A percentile compares a stretch with the other conserved stretches of the same genome.
Evolutionary conservation across 139 green algal genomes (phyloP).

Genomic region (Closterium sp.): DNA sequence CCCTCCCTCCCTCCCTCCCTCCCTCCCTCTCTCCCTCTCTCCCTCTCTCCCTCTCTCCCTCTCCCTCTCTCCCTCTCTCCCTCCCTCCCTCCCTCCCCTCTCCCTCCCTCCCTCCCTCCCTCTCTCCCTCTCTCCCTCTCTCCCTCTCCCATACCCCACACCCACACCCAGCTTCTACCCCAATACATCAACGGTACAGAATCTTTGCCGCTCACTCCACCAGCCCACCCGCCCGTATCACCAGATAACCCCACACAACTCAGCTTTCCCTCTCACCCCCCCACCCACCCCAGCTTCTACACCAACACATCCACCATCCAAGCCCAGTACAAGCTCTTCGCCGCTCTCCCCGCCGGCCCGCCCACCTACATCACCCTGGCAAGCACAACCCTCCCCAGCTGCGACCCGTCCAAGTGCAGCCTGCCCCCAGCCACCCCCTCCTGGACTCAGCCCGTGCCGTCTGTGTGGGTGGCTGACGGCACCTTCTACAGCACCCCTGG

Average conservation of each 20-base stretch:
- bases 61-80: neutral
- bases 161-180: neutral
- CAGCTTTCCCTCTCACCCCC: neutral
- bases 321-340: neutral
- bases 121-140: neutral
- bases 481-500: neutral
- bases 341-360: neutral
- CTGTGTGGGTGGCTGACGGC: neutral
- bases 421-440: neutral
- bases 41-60: neutral
- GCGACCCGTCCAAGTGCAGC: neutral
- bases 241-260: no score
- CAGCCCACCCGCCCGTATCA: neutral
- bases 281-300: neutral
- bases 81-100: neutral
- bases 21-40: neutral
- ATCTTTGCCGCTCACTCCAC: neutral
- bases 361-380: neutral
- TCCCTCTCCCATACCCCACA: neutral
- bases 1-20: no score
- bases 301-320: neutral
- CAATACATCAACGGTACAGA: neutral
- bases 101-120: no score
- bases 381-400: neutral
- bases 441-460: neutral